phyloP scores from a whole-genome alignment of 139 green algal genomes.

The Auxenochlorella protothecoides region DNA sequence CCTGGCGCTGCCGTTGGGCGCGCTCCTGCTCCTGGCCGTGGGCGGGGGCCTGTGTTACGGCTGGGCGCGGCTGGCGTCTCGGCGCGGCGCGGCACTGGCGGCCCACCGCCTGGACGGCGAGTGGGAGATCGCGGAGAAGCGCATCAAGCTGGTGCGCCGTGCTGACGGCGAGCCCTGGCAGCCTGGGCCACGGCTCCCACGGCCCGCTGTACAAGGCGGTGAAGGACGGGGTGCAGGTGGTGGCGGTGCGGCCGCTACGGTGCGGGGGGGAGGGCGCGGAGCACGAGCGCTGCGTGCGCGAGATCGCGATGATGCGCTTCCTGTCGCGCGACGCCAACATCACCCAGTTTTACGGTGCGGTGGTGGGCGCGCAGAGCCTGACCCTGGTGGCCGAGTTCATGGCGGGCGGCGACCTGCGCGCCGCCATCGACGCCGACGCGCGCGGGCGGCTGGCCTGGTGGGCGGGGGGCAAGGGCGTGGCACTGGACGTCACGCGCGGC shows the following conservation, averaged over 20 bases:
- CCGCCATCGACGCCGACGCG: neutral
- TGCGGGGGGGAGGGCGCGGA: neutral
- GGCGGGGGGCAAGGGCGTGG: conserved; percentile 5
- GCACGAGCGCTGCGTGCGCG: neutral
- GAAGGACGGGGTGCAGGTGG: conserved; percentile 13
- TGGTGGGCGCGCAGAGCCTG: neutral
- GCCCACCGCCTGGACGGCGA: neutral
- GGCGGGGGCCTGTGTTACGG: too few relatives aligned
- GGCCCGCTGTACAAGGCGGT: conserved; percentile 7
- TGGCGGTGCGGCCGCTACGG: conserved; percentile 16
- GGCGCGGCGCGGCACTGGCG: too few relatives aligned
- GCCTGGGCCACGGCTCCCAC: conserved; percentile 3
- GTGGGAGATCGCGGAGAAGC: conserved; percentile 1
- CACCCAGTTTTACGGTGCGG: conserved; percentile 5
- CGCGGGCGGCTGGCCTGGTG: neutral
- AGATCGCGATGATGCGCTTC: neutral
- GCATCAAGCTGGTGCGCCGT: neutral
- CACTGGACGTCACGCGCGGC: conserved; percentile 11
- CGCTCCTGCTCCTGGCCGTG: too few relatives aligned
- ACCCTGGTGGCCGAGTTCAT: conserved; percentile 19
- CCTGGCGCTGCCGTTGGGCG: too few relatives aligned
- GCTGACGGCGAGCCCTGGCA: neutral
- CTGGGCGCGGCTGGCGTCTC: too few relatives aligned
- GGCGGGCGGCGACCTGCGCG: conserved; percentile 1
- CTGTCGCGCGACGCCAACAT: neutral